Percentiles rank a stretch among this genome's conserved stretches.
Conservation (phyloP, 176 grass and related monocot species). For the Cenchrus americanus region DNA sequence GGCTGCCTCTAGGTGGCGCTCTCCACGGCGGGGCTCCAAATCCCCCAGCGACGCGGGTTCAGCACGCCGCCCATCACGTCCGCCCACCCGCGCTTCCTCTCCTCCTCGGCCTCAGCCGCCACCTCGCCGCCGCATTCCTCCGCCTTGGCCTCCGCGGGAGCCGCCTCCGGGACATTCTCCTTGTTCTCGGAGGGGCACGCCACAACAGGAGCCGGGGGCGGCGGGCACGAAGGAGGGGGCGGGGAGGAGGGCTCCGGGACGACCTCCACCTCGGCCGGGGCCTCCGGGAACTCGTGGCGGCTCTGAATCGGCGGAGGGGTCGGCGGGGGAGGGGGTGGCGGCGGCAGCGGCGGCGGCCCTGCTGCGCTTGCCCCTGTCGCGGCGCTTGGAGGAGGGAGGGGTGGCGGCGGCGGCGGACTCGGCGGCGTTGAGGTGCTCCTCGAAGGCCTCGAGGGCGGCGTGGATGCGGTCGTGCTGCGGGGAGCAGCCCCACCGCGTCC, state of each 20-base stretch:
- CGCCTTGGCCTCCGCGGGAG: not conserved
- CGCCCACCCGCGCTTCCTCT: conserved; percentile 53
- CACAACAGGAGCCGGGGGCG: not conserved
- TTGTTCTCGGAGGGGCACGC: not conserved
- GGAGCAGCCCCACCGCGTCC: conserved; percentile 61
- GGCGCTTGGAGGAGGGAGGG: conserved; percentile 35
- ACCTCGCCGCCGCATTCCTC: not conserved
- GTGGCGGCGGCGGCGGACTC: conserved; percentile 24
- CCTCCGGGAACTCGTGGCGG: not conserved
- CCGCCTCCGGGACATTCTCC: conserved; percentile 23
- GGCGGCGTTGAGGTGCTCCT: conserved; percentile 50
- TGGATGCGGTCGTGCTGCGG: conserved; percentile 57
- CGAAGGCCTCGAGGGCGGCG: conserved; percentile 57
- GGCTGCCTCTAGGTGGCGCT: conserved; percentile 39
- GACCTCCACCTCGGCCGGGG: not conserved
- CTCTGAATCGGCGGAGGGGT: not conserved
- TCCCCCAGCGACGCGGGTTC: conserved; percentile 47
- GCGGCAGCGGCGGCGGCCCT: not conserved
- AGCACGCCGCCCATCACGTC: conserved; percentile 52
- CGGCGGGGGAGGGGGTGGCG: not conserved
- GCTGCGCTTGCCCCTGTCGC: conserved; percentile 44
- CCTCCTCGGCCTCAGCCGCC: not conserved
- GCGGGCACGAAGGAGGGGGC: not conserved
- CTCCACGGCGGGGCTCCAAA: conserved; percentile 60
- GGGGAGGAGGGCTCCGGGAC: not conserved